Conservation (phyloP, 192 early-diverging fungal genomes). For the Mortierella claussenii region DNA sequence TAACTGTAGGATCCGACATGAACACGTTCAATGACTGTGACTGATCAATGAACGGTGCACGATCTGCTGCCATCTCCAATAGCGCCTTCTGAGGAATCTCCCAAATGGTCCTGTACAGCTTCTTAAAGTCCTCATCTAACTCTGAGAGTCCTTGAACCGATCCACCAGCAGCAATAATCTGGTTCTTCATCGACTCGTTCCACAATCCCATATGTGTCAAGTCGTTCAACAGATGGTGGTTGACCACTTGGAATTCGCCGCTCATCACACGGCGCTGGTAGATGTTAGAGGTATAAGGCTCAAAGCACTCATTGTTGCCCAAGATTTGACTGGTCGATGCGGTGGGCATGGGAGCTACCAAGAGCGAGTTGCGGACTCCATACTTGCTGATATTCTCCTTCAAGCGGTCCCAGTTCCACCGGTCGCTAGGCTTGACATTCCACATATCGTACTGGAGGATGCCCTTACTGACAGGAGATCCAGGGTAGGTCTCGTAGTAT, state of each 20-base stretch:
- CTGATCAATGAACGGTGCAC: slow-evolving; percentile 97
- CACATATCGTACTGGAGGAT: slow-evolving; percentile 94
- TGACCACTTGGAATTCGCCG: slow-evolving; percentile 98
- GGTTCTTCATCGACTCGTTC: slow-evolving; percentile 94
- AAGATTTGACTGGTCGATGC: slow-evolving; percentile 95
- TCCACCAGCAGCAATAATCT: slow-evolving; percentile 93
- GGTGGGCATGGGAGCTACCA: slow-evolving; percentile 97
- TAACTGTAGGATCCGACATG: slow-evolving; percentile 88
- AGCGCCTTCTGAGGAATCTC: slow-evolving; percentile 91
- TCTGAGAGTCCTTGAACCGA: slow-evolving; percentile 80
- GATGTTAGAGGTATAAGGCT: slow-evolving; percentile 90
- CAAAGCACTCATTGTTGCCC: slow-evolving; percentile 98
- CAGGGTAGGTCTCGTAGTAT: slow-evolving; percentile 85
- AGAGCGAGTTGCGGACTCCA: slow-evolving; percentile 92
- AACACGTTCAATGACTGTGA: slow-evolving; percentile 96
- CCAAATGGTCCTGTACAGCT: slow-evolving; percentile 96
- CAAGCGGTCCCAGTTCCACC: slow-evolving; percentile 88
- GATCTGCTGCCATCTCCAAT: slow-evolving; percentile 95
- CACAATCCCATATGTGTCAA: slow-evolving; percentile 91
- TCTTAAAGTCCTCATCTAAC: slow-evolving; percentile 87
- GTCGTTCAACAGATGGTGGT: slow-evolving; percentile 93
- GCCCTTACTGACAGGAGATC: slow-evolving; percentile 87
- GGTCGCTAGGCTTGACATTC: slow-evolving; percentile 78
- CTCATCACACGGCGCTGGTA: slow-evolving; percentile 95
- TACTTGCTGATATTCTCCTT: slow-evolving; percentile 78